Evolutionary conservation across 2,329 filamentous ascomycete genomes (phyloP).

Genomic region (Ophiostoma quercus): DNA sequence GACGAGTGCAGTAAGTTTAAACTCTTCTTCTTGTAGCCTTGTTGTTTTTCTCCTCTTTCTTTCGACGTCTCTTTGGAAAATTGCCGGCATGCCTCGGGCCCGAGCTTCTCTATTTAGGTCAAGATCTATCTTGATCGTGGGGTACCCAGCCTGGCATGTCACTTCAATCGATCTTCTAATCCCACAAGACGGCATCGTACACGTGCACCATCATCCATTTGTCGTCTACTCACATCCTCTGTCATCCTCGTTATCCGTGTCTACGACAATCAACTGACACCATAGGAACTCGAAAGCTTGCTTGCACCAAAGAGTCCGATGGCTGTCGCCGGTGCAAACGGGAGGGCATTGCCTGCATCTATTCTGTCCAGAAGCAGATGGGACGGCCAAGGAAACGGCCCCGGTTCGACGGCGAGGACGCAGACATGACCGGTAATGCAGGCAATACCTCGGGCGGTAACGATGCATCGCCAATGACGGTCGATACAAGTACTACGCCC

Average conservation of each 20-base stretch:
- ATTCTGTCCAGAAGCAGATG: slow-evolving; percentile 62
- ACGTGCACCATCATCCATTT: background rate
- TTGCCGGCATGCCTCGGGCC: background rate
- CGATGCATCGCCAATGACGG: background rate
- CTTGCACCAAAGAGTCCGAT: slow-evolving; percentile 57
- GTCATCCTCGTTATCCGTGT: background rate
- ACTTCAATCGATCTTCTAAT: background rate
- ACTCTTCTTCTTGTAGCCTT: background rate
- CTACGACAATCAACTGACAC: background rate
- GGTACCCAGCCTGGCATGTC: background rate
- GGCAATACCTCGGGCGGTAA: background rate
- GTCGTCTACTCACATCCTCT: background rate
- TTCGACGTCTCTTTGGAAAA: background rate
- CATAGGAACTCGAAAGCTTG: slow-evolving; percentile 58
- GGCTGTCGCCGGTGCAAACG: slow-evolving; percentile 55
- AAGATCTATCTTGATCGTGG: background rate
- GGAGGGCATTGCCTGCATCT: slow-evolving; percentile 54
- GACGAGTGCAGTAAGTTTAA: slow-evolving; percentile 60
- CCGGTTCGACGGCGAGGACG: slow-evolving; percentile 22
- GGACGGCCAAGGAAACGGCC: slow-evolving; percentile 56
- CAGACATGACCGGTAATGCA: background rate
- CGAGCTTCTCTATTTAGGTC: background rate
- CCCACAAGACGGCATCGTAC: background rate
- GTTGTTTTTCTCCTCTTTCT: background rate
- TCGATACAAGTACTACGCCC: background rate